phyloP scores from a whole-genome alignment of 768 basidiomycete species.

The Baorangia bicolor region DNA sequence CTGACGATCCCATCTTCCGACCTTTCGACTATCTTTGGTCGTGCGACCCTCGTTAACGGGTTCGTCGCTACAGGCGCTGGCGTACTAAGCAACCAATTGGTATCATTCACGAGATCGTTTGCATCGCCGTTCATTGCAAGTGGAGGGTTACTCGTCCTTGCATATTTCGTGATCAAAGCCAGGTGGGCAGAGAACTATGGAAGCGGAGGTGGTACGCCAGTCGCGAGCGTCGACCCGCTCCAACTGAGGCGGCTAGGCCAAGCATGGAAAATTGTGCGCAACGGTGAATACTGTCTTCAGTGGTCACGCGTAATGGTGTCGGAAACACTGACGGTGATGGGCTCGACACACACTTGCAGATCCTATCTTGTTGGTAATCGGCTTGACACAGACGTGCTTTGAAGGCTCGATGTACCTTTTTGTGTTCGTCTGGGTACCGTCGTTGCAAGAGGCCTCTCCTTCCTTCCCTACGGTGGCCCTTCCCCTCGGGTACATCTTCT shows the following conservation, averaged over 20 bases:
- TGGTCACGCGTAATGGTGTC: background rate
- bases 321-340: background rate
- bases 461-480: slow-evolving; percentile 39
- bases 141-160: slow-evolving; percentile 51
- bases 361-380: slow-evolving; percentile 58
- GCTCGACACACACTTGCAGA: slow-evolving; percentile 39
- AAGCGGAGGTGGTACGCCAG: slow-evolving; percentile 32
- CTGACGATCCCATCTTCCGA: slow-evolving; percentile 52
- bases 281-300: slow-evolving; percentile 36
- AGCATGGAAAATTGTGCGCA: slow-evolving; percentile 57
- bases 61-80: slow-evolving; percentile 69
- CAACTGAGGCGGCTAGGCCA: slow-evolving; percentile 52
- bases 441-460: slow-evolving; percentile 60
- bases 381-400: slow-evolving; percentile 76
- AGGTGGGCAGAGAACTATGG: slow-evolving; percentile 76
- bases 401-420: slow-evolving; percentile 86
- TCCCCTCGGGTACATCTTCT: slow-evolving; percentile 79
- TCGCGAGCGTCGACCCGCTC: slow-evolving; percentile 38
- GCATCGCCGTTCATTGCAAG: slow-evolving; percentile 68
- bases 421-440: slow-evolving; percentile 81
- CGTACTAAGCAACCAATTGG: slow-evolving; percentile 64
- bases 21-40: slow-evolving; percentile 68
- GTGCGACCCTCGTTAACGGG: slow-evolving; percentile 71
- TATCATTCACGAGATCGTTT: slow-evolving; percentile 50
- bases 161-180: slow-evolving; percentile 53